Evolutionary conservation across 1,284 basidiomycete genomes (phyloP).

Genomic region (Exobasidium rhododendri): DNA sequence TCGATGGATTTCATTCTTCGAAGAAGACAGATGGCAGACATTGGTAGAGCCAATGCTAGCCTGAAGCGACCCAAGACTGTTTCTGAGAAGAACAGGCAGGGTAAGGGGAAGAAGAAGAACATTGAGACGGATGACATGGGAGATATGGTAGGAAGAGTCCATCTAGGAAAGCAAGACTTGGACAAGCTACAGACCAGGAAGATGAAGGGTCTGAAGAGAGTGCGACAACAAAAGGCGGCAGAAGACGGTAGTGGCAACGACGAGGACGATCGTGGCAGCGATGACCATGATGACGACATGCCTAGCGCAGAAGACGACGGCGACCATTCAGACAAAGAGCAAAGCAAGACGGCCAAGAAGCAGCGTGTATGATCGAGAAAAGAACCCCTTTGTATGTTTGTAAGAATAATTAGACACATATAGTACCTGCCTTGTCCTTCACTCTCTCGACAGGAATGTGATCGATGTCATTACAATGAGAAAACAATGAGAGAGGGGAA

Average conservation of each 20-base stretch:
- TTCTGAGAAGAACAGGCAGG: conserved; percentile 65
- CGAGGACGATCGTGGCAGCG: conserved; percentile 14
- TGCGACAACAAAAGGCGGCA: background rate
- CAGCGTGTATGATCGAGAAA: background rate
- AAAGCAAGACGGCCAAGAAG: background rate
- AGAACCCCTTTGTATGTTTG: no score
- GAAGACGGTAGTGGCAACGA: conserved; percentile 6
- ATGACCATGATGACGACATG: conserved; percentile 14
- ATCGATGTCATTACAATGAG: no score
- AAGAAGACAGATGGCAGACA: conserved; percentile 70
- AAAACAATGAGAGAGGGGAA: no score
- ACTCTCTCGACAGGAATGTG: background rate
- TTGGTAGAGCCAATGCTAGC: conserved; percentile 75
- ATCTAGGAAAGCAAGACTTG: conserved; percentile 86
- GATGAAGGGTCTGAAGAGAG: conserved; percentile 78
- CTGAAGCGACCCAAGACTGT: conserved; percentile 80
- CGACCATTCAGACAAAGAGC: background rate
- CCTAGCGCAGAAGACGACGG: conserved; percentile 10
- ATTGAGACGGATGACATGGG: conserved; percentile 98
- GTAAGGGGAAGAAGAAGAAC: conserved; percentile 76
- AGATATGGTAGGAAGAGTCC: conserved; percentile 83
- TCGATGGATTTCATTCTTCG: conserved; percentile 79
- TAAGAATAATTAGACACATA: background rate
- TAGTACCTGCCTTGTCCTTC: background rate
- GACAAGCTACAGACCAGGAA: conserved; percentile 79